phyloP scores from a whole-genome alignment of 306 rosid species.

The Castanea mollissima region DNA sequence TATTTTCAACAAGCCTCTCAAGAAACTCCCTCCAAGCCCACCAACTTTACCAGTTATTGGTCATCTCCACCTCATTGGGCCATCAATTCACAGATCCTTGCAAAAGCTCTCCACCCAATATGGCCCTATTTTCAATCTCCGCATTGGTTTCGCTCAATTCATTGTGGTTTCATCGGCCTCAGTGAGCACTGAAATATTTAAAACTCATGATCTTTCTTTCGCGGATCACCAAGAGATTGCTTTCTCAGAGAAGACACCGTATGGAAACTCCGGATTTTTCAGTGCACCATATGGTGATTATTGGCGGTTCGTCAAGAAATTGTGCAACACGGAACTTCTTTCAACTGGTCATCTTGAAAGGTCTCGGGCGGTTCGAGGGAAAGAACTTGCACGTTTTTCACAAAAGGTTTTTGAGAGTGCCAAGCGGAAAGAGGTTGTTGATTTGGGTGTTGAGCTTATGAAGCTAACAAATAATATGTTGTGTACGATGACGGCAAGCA shows the following conservation, averaged over 20 bases:
- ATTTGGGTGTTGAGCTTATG: conserved; percentile 45
- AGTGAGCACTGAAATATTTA: conserved; percentile 35
- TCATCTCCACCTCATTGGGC: conserved; percentile 43
- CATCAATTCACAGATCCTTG: conserved; percentile 30
- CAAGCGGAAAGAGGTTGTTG: not conserved
- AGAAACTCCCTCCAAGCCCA: conserved; percentile 31
- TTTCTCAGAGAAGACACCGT: conserved; percentile 39
- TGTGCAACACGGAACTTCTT: conserved; percentile 39
- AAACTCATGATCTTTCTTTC: conserved; percentile 41
- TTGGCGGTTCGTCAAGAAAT: conserved; percentile 53
- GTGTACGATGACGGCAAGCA: conserved; percentile 47
- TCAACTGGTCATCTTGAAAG: conserved; percentile 9
- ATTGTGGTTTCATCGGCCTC: conserved; percentile 37
- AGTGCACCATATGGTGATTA: conserved; percentile 44
- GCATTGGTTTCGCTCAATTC: conserved; percentile 32
- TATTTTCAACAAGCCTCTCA: not conserved
- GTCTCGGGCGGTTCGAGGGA: not conserved
- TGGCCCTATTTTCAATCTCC: conserved; percentile 45
- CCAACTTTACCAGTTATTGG: conserved; percentile 40
- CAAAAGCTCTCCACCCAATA: conserved; percentile 36
- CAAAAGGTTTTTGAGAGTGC: conserved; percentile 23
- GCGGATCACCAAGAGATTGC: conserved; percentile 35
- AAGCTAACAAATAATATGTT: conserved; percentile 42
- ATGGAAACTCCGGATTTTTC: conserved; percentile 36
- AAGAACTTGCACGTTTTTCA: conserved; percentile 3